phyloP scores from a whole-genome alignment of 73 alveolate genomes.

The Paramecium octaurelia region DNA sequence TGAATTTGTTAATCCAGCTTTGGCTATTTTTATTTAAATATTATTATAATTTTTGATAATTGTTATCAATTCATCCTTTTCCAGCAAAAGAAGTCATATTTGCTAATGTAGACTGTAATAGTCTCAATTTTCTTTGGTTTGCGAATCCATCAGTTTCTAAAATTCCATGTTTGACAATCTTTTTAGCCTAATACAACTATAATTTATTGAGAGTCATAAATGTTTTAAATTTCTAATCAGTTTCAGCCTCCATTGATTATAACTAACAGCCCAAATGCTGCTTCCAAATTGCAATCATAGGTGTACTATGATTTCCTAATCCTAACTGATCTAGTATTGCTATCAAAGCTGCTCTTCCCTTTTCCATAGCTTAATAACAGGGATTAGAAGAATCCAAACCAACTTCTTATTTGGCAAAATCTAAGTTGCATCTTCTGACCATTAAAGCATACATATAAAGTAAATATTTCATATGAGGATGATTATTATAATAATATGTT shows the following conservation, averaged over 20 bases:
- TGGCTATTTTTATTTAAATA: no score
- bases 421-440: constrained; percentile 38
- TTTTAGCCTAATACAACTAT: background rate
- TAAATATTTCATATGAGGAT: constrained; percentile 31
- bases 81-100: constrained; percentile 27
- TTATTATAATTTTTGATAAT: no score
- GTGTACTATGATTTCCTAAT: constrained; percentile 9
- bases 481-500: constrained; percentile 16
- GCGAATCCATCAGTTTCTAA: background rate
- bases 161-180: background rate
- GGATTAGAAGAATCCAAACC: constrained; percentile 23
- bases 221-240: background rate
- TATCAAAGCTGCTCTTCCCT: constrained; percentile 7
- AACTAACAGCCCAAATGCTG: constrained; percentile 5
- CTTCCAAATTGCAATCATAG: constrained; percentile 26
- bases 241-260: background rate
- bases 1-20: no score
- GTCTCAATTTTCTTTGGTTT: background rate
- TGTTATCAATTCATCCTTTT: background rate
- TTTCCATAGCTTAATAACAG: background rate
- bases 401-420: constrained; percentile 38
- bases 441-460: constrained; percentile 37
- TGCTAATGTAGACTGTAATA: background rate
- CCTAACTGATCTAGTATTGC: constrained; percentile 22
- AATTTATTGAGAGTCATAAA: background rate